A percentile compares a stretch with the other conserved stretches of the same genome.
phyloP scores from a whole-genome alignment of 73 alveolate species.

The Paramecium biaurelia region DNA sequence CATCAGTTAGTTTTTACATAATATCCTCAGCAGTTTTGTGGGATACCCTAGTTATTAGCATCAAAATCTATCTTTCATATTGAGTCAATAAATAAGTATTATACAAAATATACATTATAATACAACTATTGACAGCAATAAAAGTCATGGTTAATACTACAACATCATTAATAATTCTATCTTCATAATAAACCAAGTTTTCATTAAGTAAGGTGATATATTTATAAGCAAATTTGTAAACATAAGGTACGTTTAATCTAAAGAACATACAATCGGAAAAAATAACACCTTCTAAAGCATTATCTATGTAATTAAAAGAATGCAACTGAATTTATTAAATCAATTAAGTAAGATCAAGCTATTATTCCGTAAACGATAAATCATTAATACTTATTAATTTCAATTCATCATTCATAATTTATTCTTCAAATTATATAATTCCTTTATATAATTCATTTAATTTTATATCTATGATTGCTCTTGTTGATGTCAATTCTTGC shows the following conservation, averaged over 20 bases:
- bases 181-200: conserved; percentile 36
- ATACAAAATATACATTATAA: background rate
- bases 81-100: background rate
- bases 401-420: background rate
- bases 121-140: background rate
- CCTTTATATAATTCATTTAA: conserved; percentile 29
- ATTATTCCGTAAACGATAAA: background rate
- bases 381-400: background rate
- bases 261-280: background rate
- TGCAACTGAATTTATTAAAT: conserved; percentile 19
- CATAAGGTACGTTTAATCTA: conserved; percentile 42
- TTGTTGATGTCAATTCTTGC: background rate
- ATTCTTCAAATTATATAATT: conserved; percentile 12
- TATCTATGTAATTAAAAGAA: background rate
- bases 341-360: conserved; percentile 21
- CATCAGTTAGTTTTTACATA: background rate
- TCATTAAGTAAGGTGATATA: background rate
- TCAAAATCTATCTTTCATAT: conserved; percentile 37
- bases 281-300: background rate
- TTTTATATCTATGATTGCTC: background rate
- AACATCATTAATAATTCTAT: conserved; percentile 15
- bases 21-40: conserved; percentile 25
- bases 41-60: conserved; percentile 18
- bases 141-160: background rate
- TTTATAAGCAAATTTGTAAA: conserved; percentile 1